These are phyloP conservation scores for Dipodascus geniculatus DNA, from an alignment of 805 yeast genomes.

Conservation along the genomic window DNA sequence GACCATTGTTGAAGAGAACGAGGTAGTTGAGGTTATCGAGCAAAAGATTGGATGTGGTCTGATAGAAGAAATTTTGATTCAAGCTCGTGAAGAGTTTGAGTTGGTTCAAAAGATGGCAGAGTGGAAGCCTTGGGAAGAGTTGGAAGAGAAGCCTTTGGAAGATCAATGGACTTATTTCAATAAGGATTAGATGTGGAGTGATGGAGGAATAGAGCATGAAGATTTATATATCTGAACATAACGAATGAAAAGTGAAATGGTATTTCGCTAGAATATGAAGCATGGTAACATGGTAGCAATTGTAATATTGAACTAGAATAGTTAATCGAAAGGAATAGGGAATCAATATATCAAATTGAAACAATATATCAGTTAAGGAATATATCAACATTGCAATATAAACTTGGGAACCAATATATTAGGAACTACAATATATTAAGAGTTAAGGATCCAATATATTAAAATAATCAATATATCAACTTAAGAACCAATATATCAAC, in stretches of 20 bases:
- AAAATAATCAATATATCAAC: too few relatives aligned
- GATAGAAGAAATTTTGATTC: slow-evolving; percentile 70
- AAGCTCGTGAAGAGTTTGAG: slow-evolving; percentile 69
- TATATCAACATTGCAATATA: background rate
- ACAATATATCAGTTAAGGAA: too few relatives aligned
- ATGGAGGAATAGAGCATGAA: too few relatives aligned
- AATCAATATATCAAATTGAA: too few relatives aligned
- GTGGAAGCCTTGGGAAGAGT: slow-evolving; percentile 68
- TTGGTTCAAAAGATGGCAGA: slow-evolving; percentile 56
- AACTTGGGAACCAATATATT: background rate
- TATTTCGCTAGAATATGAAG: too few relatives aligned
- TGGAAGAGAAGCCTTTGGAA: slow-evolving; percentile 65
- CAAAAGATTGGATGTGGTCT: slow-evolving; percentile 68
- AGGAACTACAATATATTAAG: too few relatives aligned
- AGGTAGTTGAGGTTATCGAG: slow-evolving; percentile 56
- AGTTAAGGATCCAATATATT: too few relatives aligned
- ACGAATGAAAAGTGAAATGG: background rate
- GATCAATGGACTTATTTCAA: slow-evolving; percentile 83
- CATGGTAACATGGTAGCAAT: background rate
- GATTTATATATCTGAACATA: background rate
- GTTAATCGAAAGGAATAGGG: background rate
- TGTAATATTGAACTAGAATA: background rate
- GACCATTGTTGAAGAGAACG: slow-evolving; percentile 50
- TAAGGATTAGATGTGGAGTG: slow-evolving; percentile 28
- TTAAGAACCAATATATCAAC: too few relatives aligned